A percentile compares a stretch with the other conserved stretches of the same genome.
Evolutionary conservation across 1,139 yeast genomes (phyloP).

Genomic region (Candida sojae): DNA sequence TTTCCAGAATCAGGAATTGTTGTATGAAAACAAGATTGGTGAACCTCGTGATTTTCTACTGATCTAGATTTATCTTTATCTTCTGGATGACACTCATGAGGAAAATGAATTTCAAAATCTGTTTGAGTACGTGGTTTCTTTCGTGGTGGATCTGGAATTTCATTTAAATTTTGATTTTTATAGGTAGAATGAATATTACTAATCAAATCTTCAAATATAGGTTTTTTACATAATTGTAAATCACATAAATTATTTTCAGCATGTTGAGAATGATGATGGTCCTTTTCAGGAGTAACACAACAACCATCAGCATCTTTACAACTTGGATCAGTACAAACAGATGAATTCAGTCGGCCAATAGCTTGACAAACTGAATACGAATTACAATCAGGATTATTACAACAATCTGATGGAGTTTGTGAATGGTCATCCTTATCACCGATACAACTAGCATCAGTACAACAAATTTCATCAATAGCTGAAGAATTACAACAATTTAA

Average conservation of each 20-base stretch:
- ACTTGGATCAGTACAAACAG: conserved; percentile 20
- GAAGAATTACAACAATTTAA: conserved; percentile 16
- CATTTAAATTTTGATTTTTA: conserved; percentile 14
- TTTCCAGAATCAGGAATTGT: conserved; percentile 28
- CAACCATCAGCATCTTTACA: conserved; percentile 15
- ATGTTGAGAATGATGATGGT: neutral
- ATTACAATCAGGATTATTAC: conserved; percentile 18
- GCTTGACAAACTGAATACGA: conserved; percentile 6
- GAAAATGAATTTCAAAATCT: conserved; percentile 25
- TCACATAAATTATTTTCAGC: conserved; percentile 34
- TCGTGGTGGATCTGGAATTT: conserved; percentile 6
- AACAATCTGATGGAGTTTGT: conserved; percentile 14
- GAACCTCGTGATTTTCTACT: conserved; percentile 26
- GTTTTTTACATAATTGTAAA: conserved; percentile 14
- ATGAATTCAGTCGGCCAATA: neutral
- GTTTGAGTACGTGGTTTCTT: conserved; percentile 10
- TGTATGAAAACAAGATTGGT: conserved; percentile 50
- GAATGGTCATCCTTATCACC: neutral
- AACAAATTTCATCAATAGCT: conserved; percentile 17
- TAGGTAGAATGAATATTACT: conserved; percentile 31
- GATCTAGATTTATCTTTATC: conserved; percentile 13
- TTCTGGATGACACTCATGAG: conserved; percentile 40
- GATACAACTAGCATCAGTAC: conserved; percentile 15
- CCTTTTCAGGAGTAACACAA: conserved; percentile 1
- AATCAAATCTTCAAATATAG: conserved; percentile 38